Percentiles rank a stretch among this genome's conserved stretches.
Conservation (phyloP, 1,284 basidiomycete species). For the Tetrapyrgos nigripes region DNA sequence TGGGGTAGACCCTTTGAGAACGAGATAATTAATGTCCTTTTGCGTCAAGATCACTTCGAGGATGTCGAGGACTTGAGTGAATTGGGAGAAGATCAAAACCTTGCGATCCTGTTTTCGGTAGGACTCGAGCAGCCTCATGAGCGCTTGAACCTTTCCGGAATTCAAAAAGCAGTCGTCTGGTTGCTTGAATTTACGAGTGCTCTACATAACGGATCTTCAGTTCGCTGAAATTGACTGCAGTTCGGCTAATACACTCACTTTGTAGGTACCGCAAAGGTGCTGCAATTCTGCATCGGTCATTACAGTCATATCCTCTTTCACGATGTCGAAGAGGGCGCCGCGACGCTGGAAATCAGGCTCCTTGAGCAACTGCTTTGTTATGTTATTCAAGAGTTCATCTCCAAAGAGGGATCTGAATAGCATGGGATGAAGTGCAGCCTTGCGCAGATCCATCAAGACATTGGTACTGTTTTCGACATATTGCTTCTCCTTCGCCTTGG, state of each 20-base stretch:
- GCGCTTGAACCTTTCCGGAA: conserved; percentile 86
- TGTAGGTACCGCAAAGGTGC: conserved; percentile 81
- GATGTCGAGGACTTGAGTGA: conserved; percentile 95
- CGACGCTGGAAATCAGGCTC: conserved; percentile 89
- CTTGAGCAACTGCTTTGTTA: conserved; percentile 87
- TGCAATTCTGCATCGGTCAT: conserved; percentile 97
- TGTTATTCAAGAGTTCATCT: conserved; percentile 74
- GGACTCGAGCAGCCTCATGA: conserved; percentile 75
- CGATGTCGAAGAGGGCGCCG: conserved; percentile 79
- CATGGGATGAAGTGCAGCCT: conserved; percentile 96
- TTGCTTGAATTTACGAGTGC: conserved; percentile 81
- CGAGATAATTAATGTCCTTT: conserved; percentile 78
- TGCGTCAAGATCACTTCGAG: conserved; percentile 86
- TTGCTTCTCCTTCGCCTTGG: conserved; percentile 63
- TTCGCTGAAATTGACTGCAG: conserved; percentile 15
- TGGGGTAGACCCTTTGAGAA: conserved; percentile 94
- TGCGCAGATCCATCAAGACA: conserved; percentile 95
- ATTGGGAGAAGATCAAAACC: conserved; percentile 94
- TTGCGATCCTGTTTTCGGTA: conserved; percentile 81
- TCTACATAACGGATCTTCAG: conserved; percentile 50
- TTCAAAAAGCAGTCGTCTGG: conserved; percentile 82
- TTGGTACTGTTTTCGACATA: conserved; percentile 85
- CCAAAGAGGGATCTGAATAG: conserved; percentile 89
- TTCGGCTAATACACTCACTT: conserved; percentile 53
- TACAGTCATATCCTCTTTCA: conserved; percentile 92